Conservation (phyloP, 805 yeast genomes). For the Danielozyma ontarioensis region DNA sequence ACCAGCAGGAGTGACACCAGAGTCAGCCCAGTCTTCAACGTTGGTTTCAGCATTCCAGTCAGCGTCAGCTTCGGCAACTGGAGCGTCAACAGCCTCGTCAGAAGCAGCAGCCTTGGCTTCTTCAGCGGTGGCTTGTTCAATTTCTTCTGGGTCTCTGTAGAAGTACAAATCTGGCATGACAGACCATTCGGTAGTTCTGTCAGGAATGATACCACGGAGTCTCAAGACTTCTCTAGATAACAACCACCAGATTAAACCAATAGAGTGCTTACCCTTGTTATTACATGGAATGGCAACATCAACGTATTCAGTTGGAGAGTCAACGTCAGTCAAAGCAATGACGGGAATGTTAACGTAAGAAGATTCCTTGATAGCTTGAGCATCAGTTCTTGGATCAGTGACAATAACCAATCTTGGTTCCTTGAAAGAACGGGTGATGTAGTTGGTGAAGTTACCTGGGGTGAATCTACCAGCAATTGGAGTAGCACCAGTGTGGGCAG, state of each 20-base stretch:
- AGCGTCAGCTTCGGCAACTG: constrained; percentile 53
- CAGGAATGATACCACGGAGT: constrained; percentile 95
- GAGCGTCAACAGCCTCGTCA: constrained; percentile 59
- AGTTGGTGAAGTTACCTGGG: constrained; percentile 99
- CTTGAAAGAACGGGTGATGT: constrained; percentile 99
- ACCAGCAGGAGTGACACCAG: constrained; percentile 52
- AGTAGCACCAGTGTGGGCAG: constrained; percentile 99
- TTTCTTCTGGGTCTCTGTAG: constrained; percentile 99
- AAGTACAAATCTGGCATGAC: constrained; percentile 99
- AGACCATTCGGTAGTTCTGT: constrained; percentile 96
- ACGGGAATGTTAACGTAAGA: constrained; percentile 99
- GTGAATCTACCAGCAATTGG: constrained; percentile 99
- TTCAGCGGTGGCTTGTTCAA: constrained; percentile 70
- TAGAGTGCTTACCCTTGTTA: constrained; percentile 99
- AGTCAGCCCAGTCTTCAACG: constrained; percentile 63
- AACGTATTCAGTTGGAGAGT: constrained; percentile 95
- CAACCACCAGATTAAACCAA: constrained; percentile 99
- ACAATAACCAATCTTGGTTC: constrained; percentile 99
- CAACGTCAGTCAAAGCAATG: constrained; percentile 97
- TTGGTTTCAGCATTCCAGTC: constrained; percentile 56
- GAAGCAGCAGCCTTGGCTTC: constrained; percentile 43
- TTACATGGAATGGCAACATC: constrained; percentile 99
- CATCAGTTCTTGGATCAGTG: constrained; percentile 99
- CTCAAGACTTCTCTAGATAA: constrained; percentile 98
- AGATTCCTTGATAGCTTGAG: constrained; percentile 99